These are phyloP conservation scores for Mortierella sp. DNA, from an alignment of 371 early-diverging fungal species.

Conservation along the genomic window DNA sequence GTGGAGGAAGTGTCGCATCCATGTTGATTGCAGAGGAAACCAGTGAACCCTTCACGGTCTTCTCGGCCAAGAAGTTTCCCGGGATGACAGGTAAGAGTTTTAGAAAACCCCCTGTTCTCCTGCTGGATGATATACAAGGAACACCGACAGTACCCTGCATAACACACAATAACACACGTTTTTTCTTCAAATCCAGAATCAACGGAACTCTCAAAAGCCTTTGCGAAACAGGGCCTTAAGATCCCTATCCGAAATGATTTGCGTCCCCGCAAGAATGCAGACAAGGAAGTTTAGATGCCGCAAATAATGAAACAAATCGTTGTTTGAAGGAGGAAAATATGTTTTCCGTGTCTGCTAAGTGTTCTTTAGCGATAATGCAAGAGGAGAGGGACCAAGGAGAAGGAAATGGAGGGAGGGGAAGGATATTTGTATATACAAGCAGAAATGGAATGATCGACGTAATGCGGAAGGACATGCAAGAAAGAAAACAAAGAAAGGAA, in stretches of 20 bases:
- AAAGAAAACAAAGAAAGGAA: no score
- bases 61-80: slow-evolving; percentile 88
- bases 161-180: neutral
- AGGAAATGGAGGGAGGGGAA: no score
- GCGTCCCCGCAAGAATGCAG: slow-evolving; percentile 33
- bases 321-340: no score
- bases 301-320: neutral
- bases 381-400: no score
- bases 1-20: slow-evolving; percentile 11
- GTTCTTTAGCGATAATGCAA: no score
- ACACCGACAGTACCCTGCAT: neutral
- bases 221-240: slow-evolving; percentile 93
- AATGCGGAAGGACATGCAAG: no score
- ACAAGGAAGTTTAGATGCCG: neutral
- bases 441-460: no score
- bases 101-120: neutral
- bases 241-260: slow-evolving; percentile 90
- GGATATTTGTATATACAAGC: no score
- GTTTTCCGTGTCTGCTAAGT: neutral
- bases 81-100: slow-evolving; percentile 79
- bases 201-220: slow-evolving; percentile 84
- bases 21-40: slow-evolving; percentile 65
- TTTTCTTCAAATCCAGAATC: slow-evolving; percentile 68
- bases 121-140: neutral
- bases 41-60: slow-evolving; percentile 79